Base-by-base conservation (phyloP, 2,329 filamentous ascomycete genomes). In the Chrysoporthe austroafricana region DNA sequence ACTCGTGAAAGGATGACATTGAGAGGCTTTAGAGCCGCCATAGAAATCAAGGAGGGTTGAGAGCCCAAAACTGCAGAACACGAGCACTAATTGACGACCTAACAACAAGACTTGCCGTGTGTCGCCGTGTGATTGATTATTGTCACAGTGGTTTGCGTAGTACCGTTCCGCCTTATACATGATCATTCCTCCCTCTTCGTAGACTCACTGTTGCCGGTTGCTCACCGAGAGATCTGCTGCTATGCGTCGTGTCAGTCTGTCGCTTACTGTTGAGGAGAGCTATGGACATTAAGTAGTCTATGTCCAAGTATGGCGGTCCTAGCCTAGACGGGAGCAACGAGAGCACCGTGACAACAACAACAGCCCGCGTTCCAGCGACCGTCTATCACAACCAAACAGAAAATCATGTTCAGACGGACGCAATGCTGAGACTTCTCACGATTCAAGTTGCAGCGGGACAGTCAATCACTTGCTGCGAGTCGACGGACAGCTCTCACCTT, bases 401-500 rank as follows among this genome's bases (percentile, higher is more conserved):
- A 14, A 16, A 13, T 14, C 13, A 8, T 32, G 13, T 13, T 61
- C 11, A n/a, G 21, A 18, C 32, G 59, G 7, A 42, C 14, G 21
- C 21, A 3, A 18, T 14, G n/a, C 18, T 34, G 43, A 42, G 16
- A n/a, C 18, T 39, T 34, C 32, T 34, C 54, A 57, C 34, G 34
- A 36, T 39, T 39, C 54, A 57, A 13, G 6, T 36, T 32, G 2
- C 48, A 52, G 48, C 48, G 48, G 48, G 48, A 6, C 26, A 26
- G 26, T 26, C 26, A 26, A 26, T 26, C 26, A 26, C 26, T 26
- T 26, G 21, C 6, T 14, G 5, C 1, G 14, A 32, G 42, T 48
- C 43, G 44, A 62, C 60, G 44, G 44, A 39, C 60, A 7, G 11
- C 58, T 66, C 63, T 48, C 60, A 54, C 52, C 43, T 63, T 14